A percentile compares a stretch with the other conserved stretches of the same genome.
Evolutionary conservation across 768 basidiomycete species (phyloP).

Genomic region (Leccinum arenicola): DNA sequence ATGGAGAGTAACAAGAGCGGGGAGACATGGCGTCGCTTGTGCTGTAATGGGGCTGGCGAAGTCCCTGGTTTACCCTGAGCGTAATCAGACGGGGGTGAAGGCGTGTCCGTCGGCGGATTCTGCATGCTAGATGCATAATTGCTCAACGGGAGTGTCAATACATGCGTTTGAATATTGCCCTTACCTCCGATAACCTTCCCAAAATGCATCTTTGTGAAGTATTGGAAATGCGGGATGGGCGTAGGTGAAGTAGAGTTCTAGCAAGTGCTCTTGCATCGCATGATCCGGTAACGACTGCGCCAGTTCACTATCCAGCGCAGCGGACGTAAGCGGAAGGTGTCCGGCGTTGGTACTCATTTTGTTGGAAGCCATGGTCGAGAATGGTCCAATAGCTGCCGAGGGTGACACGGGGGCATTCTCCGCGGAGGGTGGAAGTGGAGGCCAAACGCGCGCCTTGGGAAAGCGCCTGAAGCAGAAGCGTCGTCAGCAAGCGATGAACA

Average conservation of each 20-base stretch:
- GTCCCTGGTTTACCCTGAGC: constrained; percentile 15
- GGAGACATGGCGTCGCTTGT: constrained; percentile 49
- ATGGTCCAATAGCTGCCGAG: constrained; percentile 6
- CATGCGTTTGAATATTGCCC: neutral
- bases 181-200: constrained; percentile 52
- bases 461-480: constrained; percentile 57
- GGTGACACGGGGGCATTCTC: constrained; percentile 25
- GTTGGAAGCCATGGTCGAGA: neutral
- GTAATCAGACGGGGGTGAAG: constrained; percentile 29
- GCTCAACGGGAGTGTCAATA: neutral
- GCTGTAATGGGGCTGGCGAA: constrained; percentile 37
- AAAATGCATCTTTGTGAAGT: constrained; percentile 67
- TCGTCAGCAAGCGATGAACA: constrained; percentile 18
- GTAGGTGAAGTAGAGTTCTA: constrained; percentile 77
- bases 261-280: constrained; percentile 60
- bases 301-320: constrained; percentile 36
- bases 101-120: constrained; percentile 28
- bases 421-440: constrained; percentile 42
- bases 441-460: constrained; percentile 89
- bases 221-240: constrained; percentile 81
- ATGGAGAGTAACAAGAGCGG: constrained; percentile 76
- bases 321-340: constrained; percentile 21
- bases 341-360: constrained; percentile 8
- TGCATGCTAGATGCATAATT: constrained; percentile 18
- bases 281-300: constrained; percentile 51